A percentile compares a stretch with the other conserved stretches of the same genome.
These are phyloP conservation scores for Hygrophorus russula DNA, from an alignment of 768 basidiomycete genomes.

Conservation along the genomic window DNA sequence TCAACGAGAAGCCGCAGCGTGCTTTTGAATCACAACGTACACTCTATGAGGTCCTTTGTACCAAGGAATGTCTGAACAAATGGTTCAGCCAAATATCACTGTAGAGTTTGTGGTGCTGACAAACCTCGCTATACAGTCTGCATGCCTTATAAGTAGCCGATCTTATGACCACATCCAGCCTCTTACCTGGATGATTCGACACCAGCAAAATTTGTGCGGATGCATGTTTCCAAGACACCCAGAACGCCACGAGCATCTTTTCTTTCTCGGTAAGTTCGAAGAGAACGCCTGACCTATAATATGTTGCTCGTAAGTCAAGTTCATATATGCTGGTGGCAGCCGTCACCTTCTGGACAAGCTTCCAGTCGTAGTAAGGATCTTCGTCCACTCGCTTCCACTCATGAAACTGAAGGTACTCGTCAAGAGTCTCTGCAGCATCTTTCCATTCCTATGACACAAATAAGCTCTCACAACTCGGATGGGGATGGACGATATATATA, in stretches of 20 bases:
- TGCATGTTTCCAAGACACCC: conserved; percentile 84
- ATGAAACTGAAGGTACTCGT: conserved; percentile 74
- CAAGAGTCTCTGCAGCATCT: conserved; percentile 62
- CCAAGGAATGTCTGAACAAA: conserved; percentile 71
- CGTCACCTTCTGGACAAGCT: conserved; percentile 62
- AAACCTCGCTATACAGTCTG: conserved; percentile 88
- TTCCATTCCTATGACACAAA: conserved; percentile 66
- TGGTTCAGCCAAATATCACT: conserved; percentile 9
- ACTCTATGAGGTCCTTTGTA: conserved; percentile 84
- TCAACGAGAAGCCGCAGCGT: background rate
- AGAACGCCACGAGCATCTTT: conserved; percentile 80
- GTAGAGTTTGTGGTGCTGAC: conserved; percentile 18
- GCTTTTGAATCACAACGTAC: conserved; percentile 24
- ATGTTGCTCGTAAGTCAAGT: background rate
- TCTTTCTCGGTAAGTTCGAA: conserved; percentile 57
- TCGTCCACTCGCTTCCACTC: conserved; percentile 87
- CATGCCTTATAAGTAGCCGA: background rate
- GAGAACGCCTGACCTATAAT: conserved; percentile 58
- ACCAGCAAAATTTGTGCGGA: conserved; percentile 88
- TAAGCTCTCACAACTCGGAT: background rate
- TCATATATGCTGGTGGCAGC: background rate
- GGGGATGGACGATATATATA: background rate
- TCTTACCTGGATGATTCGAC: conserved; percentile 69
- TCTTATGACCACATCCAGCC: background rate
- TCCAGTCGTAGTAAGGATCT: conserved; percentile 88